Evolutionary conservation across 768 basidiomycete genomes (phyloP), one percentile per base, ranked within the genome.

Genomic region (Steccherinum ochraceum): DNA sequence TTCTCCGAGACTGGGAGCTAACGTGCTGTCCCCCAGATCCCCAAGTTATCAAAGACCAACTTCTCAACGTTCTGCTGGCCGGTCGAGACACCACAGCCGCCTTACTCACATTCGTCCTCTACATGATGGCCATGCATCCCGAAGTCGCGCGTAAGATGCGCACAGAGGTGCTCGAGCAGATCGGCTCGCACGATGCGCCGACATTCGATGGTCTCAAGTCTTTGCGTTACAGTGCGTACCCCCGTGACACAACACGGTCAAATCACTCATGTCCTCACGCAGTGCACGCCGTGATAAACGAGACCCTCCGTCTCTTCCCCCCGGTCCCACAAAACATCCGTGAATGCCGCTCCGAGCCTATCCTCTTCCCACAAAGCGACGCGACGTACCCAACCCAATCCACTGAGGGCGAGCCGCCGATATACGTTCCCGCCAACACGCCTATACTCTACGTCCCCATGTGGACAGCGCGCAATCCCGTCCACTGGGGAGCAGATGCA

Each of bases 281-380:
- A 80, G 85, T 87, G 72, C 78, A 81, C 52, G 86, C 86, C 11
- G 84, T 89, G 30, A 78, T 91, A 40, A 86, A 90, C 54, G 89
- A 92, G 60, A 83, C 83, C 0, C 72, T 92, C 20, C 75, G 89
- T 16, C 68, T 92, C 1, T 92, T 84, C 67, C 88, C 88, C 3
- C 86, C 89, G 5, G 84, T 91, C 0, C 87, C 88, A 5, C 66
- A 87, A 40, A 89, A 89, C 58, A 69, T 80, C 39, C 76, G 86
- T 25, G 81, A 84, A 66, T 74, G 71, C 39, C 76, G 83, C 41
- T 58, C 69, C 0, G 58, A 65, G 2, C 63, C 78, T 12, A 78
- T 77, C 56, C 67, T 75, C 0, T 68, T 85, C 7, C 83, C 82
- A 4, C 68, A 64, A 2, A 68, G 78, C 13, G 81, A 81, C 52